Percentiles rank a stretch among this genome's conserved stretches.
phyloP scores from a whole-genome alignment of 176 grass and related monocot species.

The Typha latifolia region DNA sequence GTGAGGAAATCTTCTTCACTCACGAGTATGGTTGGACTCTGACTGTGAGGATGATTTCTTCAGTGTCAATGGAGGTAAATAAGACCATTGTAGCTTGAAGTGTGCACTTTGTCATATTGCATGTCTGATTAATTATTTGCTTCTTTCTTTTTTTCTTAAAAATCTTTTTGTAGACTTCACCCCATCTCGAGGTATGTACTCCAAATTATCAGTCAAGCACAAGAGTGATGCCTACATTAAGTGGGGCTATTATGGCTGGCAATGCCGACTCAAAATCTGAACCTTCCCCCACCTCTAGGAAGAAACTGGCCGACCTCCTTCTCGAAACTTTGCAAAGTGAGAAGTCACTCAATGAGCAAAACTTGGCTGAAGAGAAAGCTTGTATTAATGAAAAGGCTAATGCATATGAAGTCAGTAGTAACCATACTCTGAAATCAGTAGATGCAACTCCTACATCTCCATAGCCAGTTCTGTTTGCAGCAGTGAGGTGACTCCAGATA shows the following conservation, averaged over 20 bases:
- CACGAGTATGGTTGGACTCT: conserved; percentile 68
- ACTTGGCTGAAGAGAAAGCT: conserved; percentile 15
- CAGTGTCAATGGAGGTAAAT: conserved; percentile 92
- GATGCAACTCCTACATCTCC: conserved; percentile 17
- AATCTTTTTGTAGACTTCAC: conserved; percentile 65
- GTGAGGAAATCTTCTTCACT: conserved; percentile 79
- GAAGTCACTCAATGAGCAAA: neutral
- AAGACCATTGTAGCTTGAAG: neutral
- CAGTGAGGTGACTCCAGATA: conserved; percentile 7
- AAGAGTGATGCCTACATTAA: conserved; percentile 23
- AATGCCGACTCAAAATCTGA: conserved; percentile 45
- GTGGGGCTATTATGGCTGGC: conserved; percentile 23
- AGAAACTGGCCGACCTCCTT: conserved; percentile 65
- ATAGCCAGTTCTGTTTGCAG: conserved; percentile 33
- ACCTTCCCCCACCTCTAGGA: conserved; percentile 65
- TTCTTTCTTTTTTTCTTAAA: conserved; percentile 4
- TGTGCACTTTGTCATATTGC: neutral
- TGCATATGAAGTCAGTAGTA: conserved; percentile 11
- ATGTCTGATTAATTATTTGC: neutral
- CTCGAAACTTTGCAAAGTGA: conserved; percentile 32
- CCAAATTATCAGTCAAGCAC: conserved; percentile 48
- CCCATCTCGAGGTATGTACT: conserved; percentile 71
- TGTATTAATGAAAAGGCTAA: conserved; percentile 5
- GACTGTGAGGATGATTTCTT: conserved; percentile 94
- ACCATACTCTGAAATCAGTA: conserved; percentile 8